Conservation (phyloP, 345 rosid genomes). For the Syzygium aqueum region DNA sequence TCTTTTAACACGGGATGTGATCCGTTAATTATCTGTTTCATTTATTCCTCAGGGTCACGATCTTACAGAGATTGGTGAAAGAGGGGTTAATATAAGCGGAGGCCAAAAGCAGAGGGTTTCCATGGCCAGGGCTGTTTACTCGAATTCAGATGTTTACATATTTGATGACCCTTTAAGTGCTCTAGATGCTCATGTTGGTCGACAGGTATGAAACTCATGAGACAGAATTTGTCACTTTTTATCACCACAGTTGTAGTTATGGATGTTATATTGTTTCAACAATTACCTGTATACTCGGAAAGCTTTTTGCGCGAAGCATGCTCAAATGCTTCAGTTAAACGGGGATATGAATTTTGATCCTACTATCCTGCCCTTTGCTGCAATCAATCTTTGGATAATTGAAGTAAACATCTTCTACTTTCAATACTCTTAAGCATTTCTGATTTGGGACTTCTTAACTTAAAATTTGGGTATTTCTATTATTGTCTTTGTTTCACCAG, state of each 20-base stretch:
- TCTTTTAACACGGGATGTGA: not conserved
- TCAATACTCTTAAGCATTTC: not conserved
- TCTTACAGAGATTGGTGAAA: slow-evolving; percentile 95
- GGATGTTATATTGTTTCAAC: not conserved
- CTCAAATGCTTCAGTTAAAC: not conserved
- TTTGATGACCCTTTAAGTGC: slow-evolving; percentile 99
- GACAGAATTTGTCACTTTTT: not conserved
- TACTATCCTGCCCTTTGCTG: not conserved
- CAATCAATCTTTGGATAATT: not conserved
- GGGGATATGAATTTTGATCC: not conserved
- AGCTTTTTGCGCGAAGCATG: not conserved
- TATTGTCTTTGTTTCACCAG: not conserved
- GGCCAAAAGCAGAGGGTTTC: slow-evolving; percentile 99
- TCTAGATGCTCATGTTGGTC: slow-evolving; percentile 89
- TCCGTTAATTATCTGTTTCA: not conserved
- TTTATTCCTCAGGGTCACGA: slow-evolving; percentile 63
- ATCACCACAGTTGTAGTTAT: not conserved
- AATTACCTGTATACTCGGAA: not conserved
- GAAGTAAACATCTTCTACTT: not conserved
- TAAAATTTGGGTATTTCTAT: not conserved
- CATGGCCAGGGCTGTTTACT: slow-evolving; percentile 96
- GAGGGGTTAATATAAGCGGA: slow-evolving; percentile 98
- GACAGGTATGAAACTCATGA: slow-evolving; percentile 39
- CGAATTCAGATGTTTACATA: slow-evolving; percentile 82
- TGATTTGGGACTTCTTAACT: not conserved